These are phyloP conservation scores for Musa schizocarpa DNA, from an alignment of 176 grass and related monocot species.

Conservation along the genomic window DNA sequence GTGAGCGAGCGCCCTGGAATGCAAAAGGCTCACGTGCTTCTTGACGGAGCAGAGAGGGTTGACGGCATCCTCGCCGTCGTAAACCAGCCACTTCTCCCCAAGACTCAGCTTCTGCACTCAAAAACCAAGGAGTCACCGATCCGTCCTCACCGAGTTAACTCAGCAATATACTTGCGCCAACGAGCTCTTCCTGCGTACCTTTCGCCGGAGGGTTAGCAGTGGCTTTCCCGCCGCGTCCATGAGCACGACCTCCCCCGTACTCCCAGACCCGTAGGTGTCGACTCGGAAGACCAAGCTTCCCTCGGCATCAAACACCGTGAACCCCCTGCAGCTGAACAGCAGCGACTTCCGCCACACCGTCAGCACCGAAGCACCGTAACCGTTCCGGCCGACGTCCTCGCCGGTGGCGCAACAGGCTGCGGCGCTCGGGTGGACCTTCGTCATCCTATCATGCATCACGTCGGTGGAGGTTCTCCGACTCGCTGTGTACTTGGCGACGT, in stretches of 20 bases:
- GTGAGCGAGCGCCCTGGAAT: constrained; percentile 32
- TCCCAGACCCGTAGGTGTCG: constrained; percentile 67
- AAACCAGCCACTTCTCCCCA: constrained; percentile 60
- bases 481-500: too few species aligned
- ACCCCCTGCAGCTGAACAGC: constrained; percentile 86
- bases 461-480: too few species aligned
- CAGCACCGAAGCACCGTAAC: constrained; percentile 20
- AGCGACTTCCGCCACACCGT: constrained; percentile 96
- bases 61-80: constrained; percentile 37
- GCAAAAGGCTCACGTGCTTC: constrained; percentile 24
- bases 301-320: constrained; percentile 75
- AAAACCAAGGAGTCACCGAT: too few species aligned
- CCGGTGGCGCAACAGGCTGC: background rate
- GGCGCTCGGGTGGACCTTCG: constrained; percentile 63
- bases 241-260: constrained; percentile 53
- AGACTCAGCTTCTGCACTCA: constrained; percentile 54
- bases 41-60: constrained; percentile 48
- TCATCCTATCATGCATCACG: constrained; percentile 15
- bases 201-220: constrained; percentile 61
- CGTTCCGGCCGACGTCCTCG: background rate
- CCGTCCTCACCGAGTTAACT: too few species aligned
- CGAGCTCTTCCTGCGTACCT: constrained; percentile 15
- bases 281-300: constrained; percentile 74
- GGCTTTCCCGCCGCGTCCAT: constrained; percentile 62
- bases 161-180: too few species aligned